phyloP scores from a whole-genome alignment of 2,329 filamentous ascomycete genomes.

The Apiospora aurea region DNA sequence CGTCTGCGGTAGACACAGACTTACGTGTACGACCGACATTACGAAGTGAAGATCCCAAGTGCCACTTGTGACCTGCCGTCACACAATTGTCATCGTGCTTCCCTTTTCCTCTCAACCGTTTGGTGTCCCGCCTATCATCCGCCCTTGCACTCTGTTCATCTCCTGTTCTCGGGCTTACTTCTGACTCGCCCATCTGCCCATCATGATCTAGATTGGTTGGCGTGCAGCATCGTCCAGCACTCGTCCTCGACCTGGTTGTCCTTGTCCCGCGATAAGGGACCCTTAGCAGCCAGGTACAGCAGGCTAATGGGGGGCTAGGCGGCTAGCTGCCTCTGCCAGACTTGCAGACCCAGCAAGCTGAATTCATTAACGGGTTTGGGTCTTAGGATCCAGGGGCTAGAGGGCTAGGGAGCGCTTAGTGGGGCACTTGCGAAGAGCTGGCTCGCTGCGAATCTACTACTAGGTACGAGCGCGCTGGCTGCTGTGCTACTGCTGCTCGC shows the following conservation, averaged over 20 bases:
- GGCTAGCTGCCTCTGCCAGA: background rate
- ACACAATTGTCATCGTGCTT: background rate
- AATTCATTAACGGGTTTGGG: constrained; percentile 13
- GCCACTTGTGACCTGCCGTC: background rate
- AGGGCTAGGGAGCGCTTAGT: background rate
- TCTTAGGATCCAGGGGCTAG: background rate
- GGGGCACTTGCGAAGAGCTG: background rate
- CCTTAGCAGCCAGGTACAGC: background rate
- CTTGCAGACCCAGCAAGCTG: background rate
- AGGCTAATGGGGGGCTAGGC: background rate
- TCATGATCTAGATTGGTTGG: constrained; percentile 3
- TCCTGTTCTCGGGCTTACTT: constrained; percentile 4
- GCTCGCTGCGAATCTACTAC: background rate
- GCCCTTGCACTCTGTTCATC: background rate
- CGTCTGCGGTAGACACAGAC: background rate
- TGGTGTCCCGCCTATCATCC: background rate
- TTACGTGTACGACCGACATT: background rate
- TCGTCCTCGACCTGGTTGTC: background rate
- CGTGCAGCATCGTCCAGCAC: background rate
- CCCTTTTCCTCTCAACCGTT: background rate
- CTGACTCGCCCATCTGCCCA: constrained; percentile 8
- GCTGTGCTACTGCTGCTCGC: background rate
- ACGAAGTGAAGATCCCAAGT: background rate
- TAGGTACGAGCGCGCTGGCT: too few relatives aligned
- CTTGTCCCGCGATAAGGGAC: background rate